Percentiles rank a stretch among this genome's conserved stretches.
phyloP scores from a whole-genome alignment of 805 yeast species.

The Saccharomycopsis sp. region DNA sequence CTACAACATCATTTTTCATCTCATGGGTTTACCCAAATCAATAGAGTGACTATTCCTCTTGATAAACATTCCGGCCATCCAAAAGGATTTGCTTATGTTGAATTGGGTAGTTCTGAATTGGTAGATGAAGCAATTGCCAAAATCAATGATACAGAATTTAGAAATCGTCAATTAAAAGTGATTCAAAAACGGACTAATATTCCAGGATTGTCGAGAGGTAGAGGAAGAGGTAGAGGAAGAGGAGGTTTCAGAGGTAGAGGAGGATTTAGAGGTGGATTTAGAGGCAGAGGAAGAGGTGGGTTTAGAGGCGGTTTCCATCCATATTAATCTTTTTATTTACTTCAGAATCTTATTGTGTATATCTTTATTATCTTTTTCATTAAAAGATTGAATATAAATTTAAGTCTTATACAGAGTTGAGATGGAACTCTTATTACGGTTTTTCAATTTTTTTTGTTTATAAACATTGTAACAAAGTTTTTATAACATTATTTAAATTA shows the following conservation, averaged over 20 bases:
- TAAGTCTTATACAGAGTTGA: too few species aligned
- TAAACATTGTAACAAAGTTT: too few species aligned
- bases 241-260: constrained; percentile 27
- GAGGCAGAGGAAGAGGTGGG: constrained; percentile 20
- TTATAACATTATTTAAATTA: too few species aligned
- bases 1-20: constrained; percentile 61
- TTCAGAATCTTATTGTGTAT: too few species aligned
- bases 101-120: constrained; percentile 57
- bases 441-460: too few species aligned
- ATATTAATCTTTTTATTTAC: too few species aligned
- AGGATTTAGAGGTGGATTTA: constrained; percentile 18
- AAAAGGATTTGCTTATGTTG: constrained; percentile 81
- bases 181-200: constrained; percentile 70
- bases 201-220: constrained; percentile 44
- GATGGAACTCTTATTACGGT: too few species aligned
- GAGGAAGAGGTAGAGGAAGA: constrained; percentile 26
- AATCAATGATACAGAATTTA: constrained; percentile 53
- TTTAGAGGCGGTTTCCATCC: constrained; percentile 2
- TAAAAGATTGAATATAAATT: too few species aligned
- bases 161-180: constrained; percentile 65
- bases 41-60: constrained; percentile 67
- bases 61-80: constrained; percentile 74
- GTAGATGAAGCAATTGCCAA: constrained; percentile 58
- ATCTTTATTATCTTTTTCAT: too few species aligned
- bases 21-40: constrained; percentile 49